Conservation (phyloP, 73 alveolate species). For the Breviolum minutum region DNA sequence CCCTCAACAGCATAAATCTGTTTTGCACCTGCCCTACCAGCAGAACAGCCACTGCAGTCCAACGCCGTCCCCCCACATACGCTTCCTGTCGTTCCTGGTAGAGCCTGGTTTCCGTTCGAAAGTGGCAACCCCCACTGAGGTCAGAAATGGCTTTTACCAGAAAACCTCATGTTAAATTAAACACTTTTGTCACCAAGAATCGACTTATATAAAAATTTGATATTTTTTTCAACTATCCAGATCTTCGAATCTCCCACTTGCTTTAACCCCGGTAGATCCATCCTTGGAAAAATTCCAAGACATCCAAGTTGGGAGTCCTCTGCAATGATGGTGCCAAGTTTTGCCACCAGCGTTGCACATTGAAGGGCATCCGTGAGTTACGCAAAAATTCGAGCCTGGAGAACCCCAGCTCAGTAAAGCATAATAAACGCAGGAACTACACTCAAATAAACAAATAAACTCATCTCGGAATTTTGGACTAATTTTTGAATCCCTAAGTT, state of each 20-base stretch:
- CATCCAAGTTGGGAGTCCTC: neutral
- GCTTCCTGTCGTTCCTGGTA: conserved; percentile 8
- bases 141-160: neutral
- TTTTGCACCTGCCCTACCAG: conserved; percentile 13
- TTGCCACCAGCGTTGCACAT: neutral
- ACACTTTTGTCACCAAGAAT: neutral
- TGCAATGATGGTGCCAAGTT: neutral
- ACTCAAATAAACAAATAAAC: too few species aligned
- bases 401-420: neutral
- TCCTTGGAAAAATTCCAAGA: too few species aligned
- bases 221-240: neutral
- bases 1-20: neutral
- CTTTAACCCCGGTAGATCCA: too few species aligned
- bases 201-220: too few species aligned
- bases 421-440: too few species aligned
- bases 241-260: too few species aligned
- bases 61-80: neutral
- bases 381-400: neutral
- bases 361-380: neutral
- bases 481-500: too few species aligned
- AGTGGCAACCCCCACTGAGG: neutral
- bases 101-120: neutral
- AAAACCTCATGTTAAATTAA: too few species aligned
- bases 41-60: conserved; percentile 61
- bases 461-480: too few species aligned